Percentiles rank a stretch among this genome's conserved stretches.
These are phyloP conservation scores for Xylaria venustula DNA, from an alignment of 495 filamentous ascomycete genomes.

Conservation along the genomic window DNA sequence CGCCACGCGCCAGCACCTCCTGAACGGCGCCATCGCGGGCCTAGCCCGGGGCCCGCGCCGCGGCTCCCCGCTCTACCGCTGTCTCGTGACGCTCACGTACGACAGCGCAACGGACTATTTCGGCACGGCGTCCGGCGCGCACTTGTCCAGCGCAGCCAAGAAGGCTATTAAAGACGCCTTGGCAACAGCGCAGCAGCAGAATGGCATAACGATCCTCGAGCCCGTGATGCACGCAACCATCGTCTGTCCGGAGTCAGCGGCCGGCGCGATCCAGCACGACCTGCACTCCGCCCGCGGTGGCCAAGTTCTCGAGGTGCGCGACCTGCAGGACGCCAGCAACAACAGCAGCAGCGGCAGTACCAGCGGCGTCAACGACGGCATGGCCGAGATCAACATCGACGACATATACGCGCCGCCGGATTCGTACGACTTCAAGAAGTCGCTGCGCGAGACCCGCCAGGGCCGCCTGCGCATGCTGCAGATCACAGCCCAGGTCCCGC, in stretches of 20 bases:
- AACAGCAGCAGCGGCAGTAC: not conserved
- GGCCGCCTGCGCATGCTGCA: slow-evolving; percentile 43
- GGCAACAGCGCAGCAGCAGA: slow-evolving; percentile 46
- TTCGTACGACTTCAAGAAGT: slow-evolving; percentile 65
- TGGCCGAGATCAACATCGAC: slow-evolving; percentile 55
- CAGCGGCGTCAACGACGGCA: slow-evolving; percentile 4
- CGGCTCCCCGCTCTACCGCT: slow-evolving; percentile 70
- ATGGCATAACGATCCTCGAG: slow-evolving; percentile 72
- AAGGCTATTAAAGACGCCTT: slow-evolving; percentile 68
- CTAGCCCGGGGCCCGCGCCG: slow-evolving; percentile 81
- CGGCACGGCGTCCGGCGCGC: slow-evolving; percentile 63
- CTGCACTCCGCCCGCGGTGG: slow-evolving; percentile 80
- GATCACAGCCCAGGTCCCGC: slow-evolving; percentile 80
- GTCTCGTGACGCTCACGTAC: slow-evolving; percentile 66
- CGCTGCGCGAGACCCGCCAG: slow-evolving; percentile 39
- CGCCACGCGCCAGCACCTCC: slow-evolving; percentile 61
- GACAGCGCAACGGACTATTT: slow-evolving; percentile 65
- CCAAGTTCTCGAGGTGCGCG: slow-evolving; percentile 76
- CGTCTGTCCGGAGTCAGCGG: slow-evolving; percentile 72
- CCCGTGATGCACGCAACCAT: slow-evolving; percentile 89
- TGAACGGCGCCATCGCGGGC: slow-evolving; percentile 79
- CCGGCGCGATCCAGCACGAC: slow-evolving; percentile 89
- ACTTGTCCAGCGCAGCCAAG: slow-evolving; percentile 75
- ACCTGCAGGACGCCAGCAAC: slow-evolving; percentile 52
- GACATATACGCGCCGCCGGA: slow-evolving; percentile 83